Percentiles rank a stretch among this genome's conserved stretches.
phyloP scores from a whole-genome alignment of 257 asterid genomes.

The Fraxinus excelsior region DNA sequence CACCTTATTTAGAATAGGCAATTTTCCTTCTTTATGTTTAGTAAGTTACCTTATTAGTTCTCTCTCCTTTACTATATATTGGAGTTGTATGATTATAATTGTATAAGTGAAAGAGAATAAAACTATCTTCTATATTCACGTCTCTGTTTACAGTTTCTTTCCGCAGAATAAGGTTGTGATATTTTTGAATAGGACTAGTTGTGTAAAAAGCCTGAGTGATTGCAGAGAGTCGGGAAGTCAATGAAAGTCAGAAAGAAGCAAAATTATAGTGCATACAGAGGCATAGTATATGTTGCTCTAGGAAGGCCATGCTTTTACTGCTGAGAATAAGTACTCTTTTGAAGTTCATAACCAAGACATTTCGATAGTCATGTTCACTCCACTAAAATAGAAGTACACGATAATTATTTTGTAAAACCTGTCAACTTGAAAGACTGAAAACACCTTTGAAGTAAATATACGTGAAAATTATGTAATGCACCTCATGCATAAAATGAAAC shows the following conservation, averaged over 20 bases:
- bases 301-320: not conserved
- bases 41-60: no score
- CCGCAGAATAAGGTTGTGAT: not conserved
- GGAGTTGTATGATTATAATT: no score
- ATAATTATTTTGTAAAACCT: not conserved
- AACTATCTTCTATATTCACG: no score
- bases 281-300: not conserved
- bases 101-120: no score
- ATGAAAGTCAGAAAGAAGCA: not conserved
- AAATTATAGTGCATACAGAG: not conserved
- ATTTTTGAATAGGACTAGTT: not conserved
- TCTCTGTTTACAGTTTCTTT: no score
- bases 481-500: not conserved
- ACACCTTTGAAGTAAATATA: not conserved
- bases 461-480: not conserved
- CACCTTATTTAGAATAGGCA: no score
- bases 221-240: not conserved
- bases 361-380: not conserved
- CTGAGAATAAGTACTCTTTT: not conserved
- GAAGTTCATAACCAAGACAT: not conserved
- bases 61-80: no score
- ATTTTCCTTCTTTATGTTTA: no score
- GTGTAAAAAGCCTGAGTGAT: not conserved
- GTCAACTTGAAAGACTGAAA: slow-evolving; percentile 1
- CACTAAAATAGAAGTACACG: not conserved